Percentiles rank a stretch among this genome's conserved stretches.
Conservation (phyloP, 202 grass and related monocot genomes). For the Sporobolus alterniflorus region DNA sequence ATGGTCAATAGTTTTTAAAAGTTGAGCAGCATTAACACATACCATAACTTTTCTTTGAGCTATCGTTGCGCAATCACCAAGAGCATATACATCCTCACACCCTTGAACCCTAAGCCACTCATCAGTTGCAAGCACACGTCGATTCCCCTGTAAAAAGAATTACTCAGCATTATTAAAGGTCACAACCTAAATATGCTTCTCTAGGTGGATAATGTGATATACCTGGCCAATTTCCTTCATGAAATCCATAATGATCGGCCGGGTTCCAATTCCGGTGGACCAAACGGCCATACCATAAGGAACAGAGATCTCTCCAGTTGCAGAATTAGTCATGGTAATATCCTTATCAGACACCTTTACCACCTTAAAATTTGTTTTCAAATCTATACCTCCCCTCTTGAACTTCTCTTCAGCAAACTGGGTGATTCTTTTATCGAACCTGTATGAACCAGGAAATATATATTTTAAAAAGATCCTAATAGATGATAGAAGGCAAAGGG, state of each 20-base stretch:
- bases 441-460: constrained; percentile 22
- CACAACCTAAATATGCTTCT: background rate
- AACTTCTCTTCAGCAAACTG: constrained; percentile 88
- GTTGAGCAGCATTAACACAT: constrained; percentile 31
- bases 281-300: constrained; percentile 80
- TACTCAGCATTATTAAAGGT: background rate
- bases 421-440: constrained; percentile 92
- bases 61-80: constrained; percentile 84
- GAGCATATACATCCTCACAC: constrained; percentile 68
- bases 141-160: constrained; percentile 45
- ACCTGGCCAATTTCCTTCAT: constrained; percentile 90
- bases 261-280: constrained; percentile 84
- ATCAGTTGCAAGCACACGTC: constrained; percentile 75
- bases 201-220: constrained; percentile 7
- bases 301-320: constrained; percentile 55
- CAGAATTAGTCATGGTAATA: constrained; percentile 65
- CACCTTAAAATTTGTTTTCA: constrained; percentile 83
- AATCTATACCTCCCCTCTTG: constrained; percentile 72
- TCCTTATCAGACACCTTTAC: constrained; percentile 77
- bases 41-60: constrained; percentile 85
- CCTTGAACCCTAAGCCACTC: constrained; percentile 79
- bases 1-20: background rate
- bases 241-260: constrained; percentile 76
- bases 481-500: background rate
- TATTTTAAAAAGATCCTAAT: background rate